phyloP scores from a whole-genome alignment of 768 basidiomycete genomes.

The Gloeostereum incarnatum region DNA sequence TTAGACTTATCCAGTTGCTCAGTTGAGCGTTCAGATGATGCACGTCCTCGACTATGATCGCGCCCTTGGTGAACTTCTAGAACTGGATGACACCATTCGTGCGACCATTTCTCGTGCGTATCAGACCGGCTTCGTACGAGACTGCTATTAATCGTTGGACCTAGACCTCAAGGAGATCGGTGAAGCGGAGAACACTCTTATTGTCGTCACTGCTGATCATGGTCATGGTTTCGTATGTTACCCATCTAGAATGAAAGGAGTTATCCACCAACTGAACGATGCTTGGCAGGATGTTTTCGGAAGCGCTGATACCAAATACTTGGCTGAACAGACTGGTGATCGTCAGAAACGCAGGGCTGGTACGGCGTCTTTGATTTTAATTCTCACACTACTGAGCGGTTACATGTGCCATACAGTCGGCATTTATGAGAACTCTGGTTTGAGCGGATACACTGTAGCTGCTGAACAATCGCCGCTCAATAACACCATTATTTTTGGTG shows the following conservation, averaged over 20 bases:
- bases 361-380: conserved; percentile 3
- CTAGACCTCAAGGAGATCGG: conserved; percentile 35
- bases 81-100: conserved; percentile 34
- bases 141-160: not conserved
- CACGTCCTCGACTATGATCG: conserved; percentile 37
- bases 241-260: not conserved
- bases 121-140: not conserved
- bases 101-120: conserved; percentile 29
- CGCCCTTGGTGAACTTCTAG: conserved; percentile 33
- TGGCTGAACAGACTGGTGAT: conserved; percentile 21
- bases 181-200: conserved; percentile 30
- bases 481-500: conserved; percentile 24
- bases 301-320: conserved; percentile 29
- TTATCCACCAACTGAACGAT: no score
- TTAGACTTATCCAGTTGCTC: not conserved
- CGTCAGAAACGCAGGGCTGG: conserved; percentile 22
- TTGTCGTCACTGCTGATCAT: conserved; percentile 36
- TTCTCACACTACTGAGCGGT: not conserved
- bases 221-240: conserved; percentile 33
- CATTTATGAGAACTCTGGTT: conserved; percentile 25
- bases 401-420: conserved; percentile 26
- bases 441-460: conserved; percentile 29
- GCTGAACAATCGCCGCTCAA: conserved; percentile 28
- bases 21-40: conserved; percentile 24
- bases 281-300: conserved; percentile 32